Conservation (phyloP, 2,329 filamentous ascomycete species). For the Neofusicoccum parvum region DNA sequence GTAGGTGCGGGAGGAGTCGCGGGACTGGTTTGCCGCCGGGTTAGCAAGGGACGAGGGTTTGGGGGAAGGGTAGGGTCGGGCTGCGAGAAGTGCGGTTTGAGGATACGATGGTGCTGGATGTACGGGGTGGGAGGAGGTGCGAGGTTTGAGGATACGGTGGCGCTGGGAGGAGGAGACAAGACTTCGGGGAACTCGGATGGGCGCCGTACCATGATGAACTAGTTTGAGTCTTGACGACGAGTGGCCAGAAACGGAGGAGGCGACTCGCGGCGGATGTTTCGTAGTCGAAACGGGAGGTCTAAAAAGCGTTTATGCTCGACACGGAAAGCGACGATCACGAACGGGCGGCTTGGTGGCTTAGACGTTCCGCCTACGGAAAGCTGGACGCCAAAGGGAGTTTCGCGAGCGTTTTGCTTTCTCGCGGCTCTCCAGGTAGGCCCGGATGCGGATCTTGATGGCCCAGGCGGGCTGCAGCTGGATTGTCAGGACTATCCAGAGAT, state of each 20-base stretch:
- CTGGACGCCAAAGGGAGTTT: neutral
- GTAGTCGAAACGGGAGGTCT: neutral
- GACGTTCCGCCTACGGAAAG: neutral
- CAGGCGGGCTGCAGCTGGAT: conserved; percentile 19
- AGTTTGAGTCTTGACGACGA: neutral
- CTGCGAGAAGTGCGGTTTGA: too few species aligned
- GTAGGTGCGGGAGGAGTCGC: conserved; percentile 75
- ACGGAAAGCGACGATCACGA: neutral
- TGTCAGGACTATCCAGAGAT: conserved; percentile 16
- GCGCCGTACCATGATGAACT: neutral
- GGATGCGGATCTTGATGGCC: conserved; percentile 14
- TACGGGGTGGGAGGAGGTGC: neutral
- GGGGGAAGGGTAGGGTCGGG: too few species aligned
- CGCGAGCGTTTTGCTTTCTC: conserved; percentile 14
- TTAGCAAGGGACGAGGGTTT: conserved; percentile 16
- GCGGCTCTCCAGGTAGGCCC: conserved; percentile 16
- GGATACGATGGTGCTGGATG: neutral
- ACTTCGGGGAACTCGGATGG: too few species aligned
- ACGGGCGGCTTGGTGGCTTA: neutral
- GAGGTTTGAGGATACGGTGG: neutral
- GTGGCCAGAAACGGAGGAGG: neutral
- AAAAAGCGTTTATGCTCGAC: neutral
- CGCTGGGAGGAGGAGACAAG: neutral
- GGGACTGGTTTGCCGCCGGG: conserved; percentile 47
- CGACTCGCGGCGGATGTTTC: neutral